These are phyloP conservation scores for Mycena vulgaris DNA, from an alignment of 768 basidiomycete genomes.

Conservation along the genomic window DNA sequence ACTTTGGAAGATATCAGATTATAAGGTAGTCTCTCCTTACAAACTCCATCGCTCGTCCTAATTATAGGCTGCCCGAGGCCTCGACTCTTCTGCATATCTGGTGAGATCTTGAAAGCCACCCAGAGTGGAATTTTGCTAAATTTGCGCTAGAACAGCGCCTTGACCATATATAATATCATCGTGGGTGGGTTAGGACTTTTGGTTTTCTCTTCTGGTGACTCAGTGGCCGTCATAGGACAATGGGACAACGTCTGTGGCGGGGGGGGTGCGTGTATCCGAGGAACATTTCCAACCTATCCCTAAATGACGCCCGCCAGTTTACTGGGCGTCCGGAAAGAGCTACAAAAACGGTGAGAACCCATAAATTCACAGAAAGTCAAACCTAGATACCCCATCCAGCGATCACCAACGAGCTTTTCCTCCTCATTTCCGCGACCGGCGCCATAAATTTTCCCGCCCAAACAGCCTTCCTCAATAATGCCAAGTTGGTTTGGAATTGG, in stretches of 20 bases:
- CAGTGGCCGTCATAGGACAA: slow-evolving; percentile 46
- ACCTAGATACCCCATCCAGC: slow-evolving; percentile 41
- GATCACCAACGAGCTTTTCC: slow-evolving; percentile 72
- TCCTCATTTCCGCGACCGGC: slow-evolving; percentile 64
- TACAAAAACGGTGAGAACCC: slow-evolving; percentile 63
- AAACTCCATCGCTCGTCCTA: no score
- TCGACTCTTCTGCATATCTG: slow-evolving; percentile 48
- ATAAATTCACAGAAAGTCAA: not conserved
- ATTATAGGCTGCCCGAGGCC: slow-evolving; percentile 63
- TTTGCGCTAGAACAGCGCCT: slow-evolving; percentile 58
- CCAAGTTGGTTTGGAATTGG: slow-evolving; percentile 59
- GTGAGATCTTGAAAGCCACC: slow-evolving; percentile 39
- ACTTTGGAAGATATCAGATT: slow-evolving; percentile 74
- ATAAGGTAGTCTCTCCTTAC: no score
- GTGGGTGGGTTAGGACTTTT: slow-evolving; percentile 25
- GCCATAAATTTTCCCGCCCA: slow-evolving; percentile 56
- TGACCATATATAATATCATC: slow-evolving; percentile 66
- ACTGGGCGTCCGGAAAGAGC: slow-evolving; percentile 69
- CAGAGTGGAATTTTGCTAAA: not conserved
- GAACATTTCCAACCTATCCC: not conserved
- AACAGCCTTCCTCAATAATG: slow-evolving; percentile 62
- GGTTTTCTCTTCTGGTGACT: not conserved
- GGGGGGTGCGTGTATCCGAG: slow-evolving; percentile 56
- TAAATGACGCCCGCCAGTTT: slow-evolving; percentile 51
- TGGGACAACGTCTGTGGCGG: slow-evolving; percentile 69